phyloP scores from a whole-genome alignment of 1,139 yeast genomes.

The Kodamaea fungicola region DNA sequence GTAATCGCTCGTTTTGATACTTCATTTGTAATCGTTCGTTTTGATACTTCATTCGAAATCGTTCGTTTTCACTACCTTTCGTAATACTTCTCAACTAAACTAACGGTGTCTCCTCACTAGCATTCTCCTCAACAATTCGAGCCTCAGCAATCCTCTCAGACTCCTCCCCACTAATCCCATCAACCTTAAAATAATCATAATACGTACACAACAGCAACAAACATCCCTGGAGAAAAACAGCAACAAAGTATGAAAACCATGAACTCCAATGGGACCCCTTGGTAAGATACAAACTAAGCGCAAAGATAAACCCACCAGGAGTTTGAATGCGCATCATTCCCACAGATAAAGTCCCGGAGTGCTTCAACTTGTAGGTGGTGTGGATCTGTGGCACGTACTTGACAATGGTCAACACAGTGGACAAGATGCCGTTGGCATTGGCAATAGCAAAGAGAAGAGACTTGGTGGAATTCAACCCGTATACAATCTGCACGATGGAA shows the following conservation, averaged over 20 bases:
- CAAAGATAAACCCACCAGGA: slow-evolving; percentile 84
- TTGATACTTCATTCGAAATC: too few species aligned
- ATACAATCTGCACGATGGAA: slow-evolving; percentile 31
- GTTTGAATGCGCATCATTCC: slow-evolving; percentile 86
- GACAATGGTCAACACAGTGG: slow-evolving; percentile 58
- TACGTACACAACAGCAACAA: slow-evolving; percentile 51
- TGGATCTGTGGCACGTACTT: slow-evolving; percentile 81
- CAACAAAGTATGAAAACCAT: slow-evolving; percentile 76
- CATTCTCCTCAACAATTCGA: slow-evolving; percentile 29
- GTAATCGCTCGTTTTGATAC: too few species aligned
- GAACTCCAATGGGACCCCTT: slow-evolving; percentile 86
- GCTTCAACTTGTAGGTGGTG: slow-evolving; percentile 67
- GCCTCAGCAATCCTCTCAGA: slow-evolving; percentile 33
- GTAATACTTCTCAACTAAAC: too few species aligned
- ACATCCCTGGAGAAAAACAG: slow-evolving; percentile 64
- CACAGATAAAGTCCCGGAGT: slow-evolving; percentile 76
- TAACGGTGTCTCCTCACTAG: slow-evolving; percentile 6
- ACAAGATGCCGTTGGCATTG: slow-evolving; percentile 57
- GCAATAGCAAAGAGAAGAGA: slow-evolving; percentile 42
- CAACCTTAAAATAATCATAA: slow-evolving; percentile 31
- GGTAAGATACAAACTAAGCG: slow-evolving; percentile 63
- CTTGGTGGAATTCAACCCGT: slow-evolving; percentile 24
- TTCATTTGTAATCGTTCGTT: too few species aligned
- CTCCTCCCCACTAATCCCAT: slow-evolving; percentile 26
- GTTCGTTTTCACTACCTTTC: too few species aligned